Base-by-base conservation (phyloP, 2,329 filamentous ascomycete genomes). In the Pseudogymnoascus sp. region DNA sequence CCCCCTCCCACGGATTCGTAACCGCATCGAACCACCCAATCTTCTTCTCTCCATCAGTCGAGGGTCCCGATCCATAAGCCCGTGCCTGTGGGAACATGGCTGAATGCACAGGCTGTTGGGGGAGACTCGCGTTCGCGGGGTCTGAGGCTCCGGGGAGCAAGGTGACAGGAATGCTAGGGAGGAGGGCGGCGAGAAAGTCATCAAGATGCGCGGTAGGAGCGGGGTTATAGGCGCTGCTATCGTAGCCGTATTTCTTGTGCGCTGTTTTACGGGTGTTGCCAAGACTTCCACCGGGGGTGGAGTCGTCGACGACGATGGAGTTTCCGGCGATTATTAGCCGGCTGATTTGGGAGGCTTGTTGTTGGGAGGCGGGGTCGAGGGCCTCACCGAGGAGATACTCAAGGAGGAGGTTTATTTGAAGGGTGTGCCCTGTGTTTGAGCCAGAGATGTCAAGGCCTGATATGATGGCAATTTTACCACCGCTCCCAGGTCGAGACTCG, bases 1-100 rank as follows among this genome's bases (percentile, higher is more conserved):
- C 91, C 21, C 87, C 91, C 70, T 96, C 89, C 87, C 90, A 96
- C 0, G 95, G 95, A 71, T 99, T 99, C 4, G 95, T 97, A 57
- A 93, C 90, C 5, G 84, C 82, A 74, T 97, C 91, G 62, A 99
- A 86, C 88, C 92, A 96, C 19, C 88, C 86, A 0, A 83, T 77
- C 11, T 71, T 72, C 2, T 73, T 73, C 71, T 75, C 73, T 5
- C 75, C 73, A 21, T 63, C 66, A 38, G 57, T 66, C 28, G 73
- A 71, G 65, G 74, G 69, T 3, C 75, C 72, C 10, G 81, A 77
- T 35, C 82, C 82, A 72, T 91, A 99, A 7, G 83, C 78, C 67
- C 92, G 83, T 17, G 91, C 81, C 8, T 83, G 81, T 0, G 91
- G 89, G 70, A 99, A 95, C 84, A 99, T 91, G 65, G 95, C 93